phyloP scores from a whole-genome alignment of 1,139 yeast species.

The Geotrichum bryndzae region DNA sequence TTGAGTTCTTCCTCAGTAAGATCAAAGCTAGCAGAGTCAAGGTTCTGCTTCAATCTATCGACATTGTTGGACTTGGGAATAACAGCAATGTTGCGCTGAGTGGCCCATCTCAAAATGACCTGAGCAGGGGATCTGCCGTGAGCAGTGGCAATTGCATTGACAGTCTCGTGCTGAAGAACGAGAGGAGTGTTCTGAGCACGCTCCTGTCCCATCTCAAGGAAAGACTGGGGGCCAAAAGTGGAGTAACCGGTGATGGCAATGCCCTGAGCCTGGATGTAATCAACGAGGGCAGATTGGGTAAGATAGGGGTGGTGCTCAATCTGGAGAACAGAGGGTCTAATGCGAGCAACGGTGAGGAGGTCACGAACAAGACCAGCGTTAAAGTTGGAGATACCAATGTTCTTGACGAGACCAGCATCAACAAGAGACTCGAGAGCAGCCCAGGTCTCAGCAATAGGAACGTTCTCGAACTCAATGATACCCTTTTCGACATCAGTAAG shows the following conservation, averaged over 20 bases:
- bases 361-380: slow-evolving; percentile 70
- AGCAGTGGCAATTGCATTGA: slow-evolving; percentile 47
- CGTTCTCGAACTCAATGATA: slow-evolving; percentile 53
- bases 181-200: slow-evolving; percentile 52
- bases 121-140: slow-evolving; percentile 55
- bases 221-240: slow-evolving; percentile 59
- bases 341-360: slow-evolving; percentile 61
- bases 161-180: slow-evolving; percentile 45
- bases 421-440: slow-evolving; percentile 61
- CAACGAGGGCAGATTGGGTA: slow-evolving; percentile 64
- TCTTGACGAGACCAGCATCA: slow-evolving; percentile 57
- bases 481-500: slow-evolving; percentile 55
- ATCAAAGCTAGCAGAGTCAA: slow-evolving; percentile 51
- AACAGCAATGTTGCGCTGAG: slow-evolving; percentile 60
- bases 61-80: slow-evolving; percentile 64
- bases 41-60: slow-evolving; percentile 51
- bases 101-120: slow-evolving; percentile 63
- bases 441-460: slow-evolving; percentile 75
- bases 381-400: slow-evolving; percentile 84
- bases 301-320: slow-evolving; percentile 92
- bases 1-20: slow-evolving; percentile 45
- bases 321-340: slow-evolving; percentile 76
- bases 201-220: slow-evolving; percentile 47
- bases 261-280: slow-evolving; percentile 54
- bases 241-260: slow-evolving; percentile 80